Evolutionary conservation across 2,329 filamentous ascomycete species (phyloP).

Genomic region (Colletotrichum tropicale): DNA sequence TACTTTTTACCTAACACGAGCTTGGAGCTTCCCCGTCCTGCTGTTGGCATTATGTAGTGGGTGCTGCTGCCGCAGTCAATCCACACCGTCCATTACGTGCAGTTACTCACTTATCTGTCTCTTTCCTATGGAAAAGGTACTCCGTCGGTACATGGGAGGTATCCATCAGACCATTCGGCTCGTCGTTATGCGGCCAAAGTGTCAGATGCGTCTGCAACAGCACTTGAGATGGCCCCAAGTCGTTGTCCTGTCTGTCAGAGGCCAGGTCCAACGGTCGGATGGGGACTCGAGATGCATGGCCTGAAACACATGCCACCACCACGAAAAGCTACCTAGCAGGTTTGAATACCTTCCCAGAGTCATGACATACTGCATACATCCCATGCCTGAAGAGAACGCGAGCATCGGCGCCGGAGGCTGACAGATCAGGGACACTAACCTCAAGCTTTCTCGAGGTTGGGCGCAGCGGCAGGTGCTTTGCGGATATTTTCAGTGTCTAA

Average conservation of each 20-base stretch:
- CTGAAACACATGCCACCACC: conserved; percentile 6
- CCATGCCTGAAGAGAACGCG: background rate
- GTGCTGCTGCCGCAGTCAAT: background rate
- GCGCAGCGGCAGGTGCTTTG: background rate
- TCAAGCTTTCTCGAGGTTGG: background rate
- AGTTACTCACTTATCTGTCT: background rate
- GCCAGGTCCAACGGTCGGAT: conserved; percentile 4
- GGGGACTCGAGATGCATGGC: conserved; percentile 6
- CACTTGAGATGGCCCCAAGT: background rate
- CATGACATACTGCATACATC: background rate
- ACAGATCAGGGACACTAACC: background rate
- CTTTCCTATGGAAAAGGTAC: background rate
- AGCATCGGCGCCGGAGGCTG: background rate
- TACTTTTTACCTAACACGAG: conserved; percentile 3
- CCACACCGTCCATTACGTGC: background rate
- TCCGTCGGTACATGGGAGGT: background rate
- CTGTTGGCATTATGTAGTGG: background rate
- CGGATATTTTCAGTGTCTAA: background rate
- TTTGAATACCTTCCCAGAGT: background rate
- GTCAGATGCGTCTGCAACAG: background rate
- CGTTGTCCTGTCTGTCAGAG: conserved; percentile 1
- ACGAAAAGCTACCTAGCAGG: background rate
- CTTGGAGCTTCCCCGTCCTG: background rate
- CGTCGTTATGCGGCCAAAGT: background rate
- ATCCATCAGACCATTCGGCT: background rate